These are phyloP conservation scores for Yamadazyma phyllophila DNA, from an alignment of 805 yeast genomes.

Conservation along the genomic window DNA sequence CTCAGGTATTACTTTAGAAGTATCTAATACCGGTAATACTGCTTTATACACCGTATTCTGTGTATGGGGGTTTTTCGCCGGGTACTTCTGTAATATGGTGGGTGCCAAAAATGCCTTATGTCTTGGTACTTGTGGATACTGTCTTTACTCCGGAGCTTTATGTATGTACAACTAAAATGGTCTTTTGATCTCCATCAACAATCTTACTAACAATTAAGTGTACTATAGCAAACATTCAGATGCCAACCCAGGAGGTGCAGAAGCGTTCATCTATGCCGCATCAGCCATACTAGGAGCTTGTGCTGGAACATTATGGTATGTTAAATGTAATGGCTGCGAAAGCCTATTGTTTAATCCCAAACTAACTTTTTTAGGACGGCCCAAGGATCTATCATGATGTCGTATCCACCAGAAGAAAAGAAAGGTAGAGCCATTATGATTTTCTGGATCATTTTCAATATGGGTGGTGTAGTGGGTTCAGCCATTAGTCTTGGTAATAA, in stretches of 20 bases:
- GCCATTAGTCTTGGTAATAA: slow-evolving; percentile 55
- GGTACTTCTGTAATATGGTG: slow-evolving; percentile 50
- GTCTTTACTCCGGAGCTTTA: slow-evolving; percentile 51
- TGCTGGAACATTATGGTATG: slow-evolving; percentile 51
- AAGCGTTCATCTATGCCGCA: slow-evolving; percentile 52
- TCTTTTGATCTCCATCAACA: too few species aligned
- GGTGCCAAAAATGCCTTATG: slow-evolving; percentile 46
- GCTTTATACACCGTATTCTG: slow-evolving; percentile 57
- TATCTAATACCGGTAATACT: slow-evolving; percentile 49
- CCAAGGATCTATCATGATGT: slow-evolving; percentile 54
- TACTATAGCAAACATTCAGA: slow-evolving; percentile 26
- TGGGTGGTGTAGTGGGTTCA: slow-evolving; percentile 61
- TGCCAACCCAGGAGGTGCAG: slow-evolving; percentile 39
- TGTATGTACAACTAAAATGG: too few species aligned
- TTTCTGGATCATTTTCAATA: slow-evolving; percentile 61
- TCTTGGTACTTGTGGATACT: slow-evolving; percentile 56
- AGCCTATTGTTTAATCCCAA: slow-evolving; percentile 19
- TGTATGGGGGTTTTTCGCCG: slow-evolving; percentile 53
- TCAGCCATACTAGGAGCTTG: slow-evolving; percentile 57
- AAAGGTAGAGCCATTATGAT: slow-evolving; percentile 54
- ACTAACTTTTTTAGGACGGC: slow-evolving; percentile 32
- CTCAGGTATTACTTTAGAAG: slow-evolving; percentile 41
- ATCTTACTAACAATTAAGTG: slow-evolving; percentile 4
- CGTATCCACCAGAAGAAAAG: slow-evolving; percentile 50
- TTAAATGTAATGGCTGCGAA: neutral